Conservation (phyloP, 352 stramenopile genomes). For the Globisporangium spinosum region DNA sequence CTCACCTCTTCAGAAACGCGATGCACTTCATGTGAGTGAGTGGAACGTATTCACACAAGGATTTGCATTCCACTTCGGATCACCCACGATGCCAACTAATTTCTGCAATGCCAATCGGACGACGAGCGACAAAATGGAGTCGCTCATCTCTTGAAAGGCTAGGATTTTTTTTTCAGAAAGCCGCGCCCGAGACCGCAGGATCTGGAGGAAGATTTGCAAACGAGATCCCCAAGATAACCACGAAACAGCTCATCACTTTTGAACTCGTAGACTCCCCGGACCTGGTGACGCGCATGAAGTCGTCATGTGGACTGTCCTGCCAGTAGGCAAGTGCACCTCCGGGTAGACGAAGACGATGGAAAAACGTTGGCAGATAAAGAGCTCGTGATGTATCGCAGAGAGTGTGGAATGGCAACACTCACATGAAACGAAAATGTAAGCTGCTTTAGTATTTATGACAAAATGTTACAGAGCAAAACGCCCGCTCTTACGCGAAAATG, state of each 20-base stretch:
- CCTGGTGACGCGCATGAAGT: too few relatives aligned
- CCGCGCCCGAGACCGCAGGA: neutral
- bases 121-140: neutral
- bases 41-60: neutral
- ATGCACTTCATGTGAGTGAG: too few relatives aligned
- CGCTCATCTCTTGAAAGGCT: neutral
- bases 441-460: neutral
- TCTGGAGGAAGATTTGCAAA: neutral
- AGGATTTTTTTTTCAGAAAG: neutral
- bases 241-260: too few relatives aligned
- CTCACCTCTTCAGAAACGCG: neutral
- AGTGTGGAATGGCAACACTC: neutral
- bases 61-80: neutral
- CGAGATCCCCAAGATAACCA: neutral
- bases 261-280: too few relatives aligned
- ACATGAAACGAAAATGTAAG: neutral
- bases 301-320: too few relatives aligned
- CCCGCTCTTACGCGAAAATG: neutral
- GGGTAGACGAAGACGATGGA: too few relatives aligned
- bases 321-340: too few relatives aligned
- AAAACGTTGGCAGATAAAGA: neutral
- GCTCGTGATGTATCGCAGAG: neutral
- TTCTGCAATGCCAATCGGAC: neutral
- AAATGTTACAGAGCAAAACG: neutral
- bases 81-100: neutral